Evolutionary conservation across 1,139 yeast genomes (phyloP).

Genomic region (Candida albicans): DNA sequence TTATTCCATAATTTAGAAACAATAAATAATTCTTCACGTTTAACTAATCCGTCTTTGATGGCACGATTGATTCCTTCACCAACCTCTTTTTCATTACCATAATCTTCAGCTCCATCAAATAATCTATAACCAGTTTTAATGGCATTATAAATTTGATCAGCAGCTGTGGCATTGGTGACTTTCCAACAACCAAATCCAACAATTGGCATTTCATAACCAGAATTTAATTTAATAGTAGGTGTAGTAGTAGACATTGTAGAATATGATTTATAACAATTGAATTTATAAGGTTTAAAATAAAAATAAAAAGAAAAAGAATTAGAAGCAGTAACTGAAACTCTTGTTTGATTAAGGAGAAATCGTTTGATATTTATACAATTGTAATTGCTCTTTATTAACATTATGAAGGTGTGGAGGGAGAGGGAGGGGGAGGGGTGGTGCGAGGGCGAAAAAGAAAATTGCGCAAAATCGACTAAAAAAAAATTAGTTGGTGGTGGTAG

Average conservation of each 20-base stretch:
- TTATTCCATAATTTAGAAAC: constrained; percentile 83
- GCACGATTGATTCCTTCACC: constrained; percentile 70
- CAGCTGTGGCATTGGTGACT: constrained; percentile 54
- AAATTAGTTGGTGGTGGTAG: not conserved
- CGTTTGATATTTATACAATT: not conserved
- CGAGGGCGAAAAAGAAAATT: not conserved
- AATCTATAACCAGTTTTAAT: constrained; percentile 71
- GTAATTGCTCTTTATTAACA: not conserved
- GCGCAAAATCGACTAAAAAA: too few species aligned
- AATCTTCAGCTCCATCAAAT: constrained; percentile 77
- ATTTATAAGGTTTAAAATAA: not conserved
- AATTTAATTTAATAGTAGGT: constrained; percentile 48
- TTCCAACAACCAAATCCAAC: constrained; percentile 75
- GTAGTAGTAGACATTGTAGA: constrained; percentile 4
- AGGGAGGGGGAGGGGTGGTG: not conserved
- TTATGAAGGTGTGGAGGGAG: not conserved
- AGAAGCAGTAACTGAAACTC: not conserved
- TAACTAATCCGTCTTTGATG: constrained; percentile 63
- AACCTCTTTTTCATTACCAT: constrained; percentile 74
- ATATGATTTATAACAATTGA: not conserved
- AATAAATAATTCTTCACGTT: constrained; percentile 70
- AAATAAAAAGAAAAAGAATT: not conserved
- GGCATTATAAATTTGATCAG: constrained; percentile 63
- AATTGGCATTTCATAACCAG: constrained; percentile 60
- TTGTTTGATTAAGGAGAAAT: too few species aligned